Percentiles rank a stretch among this genome's conserved stretches.
These are phyloP conservation scores for Epicoccum nigrum DNA, from an alignment of 2,329 filamentous ascomycete species.

Conservation along the genomic window DNA sequence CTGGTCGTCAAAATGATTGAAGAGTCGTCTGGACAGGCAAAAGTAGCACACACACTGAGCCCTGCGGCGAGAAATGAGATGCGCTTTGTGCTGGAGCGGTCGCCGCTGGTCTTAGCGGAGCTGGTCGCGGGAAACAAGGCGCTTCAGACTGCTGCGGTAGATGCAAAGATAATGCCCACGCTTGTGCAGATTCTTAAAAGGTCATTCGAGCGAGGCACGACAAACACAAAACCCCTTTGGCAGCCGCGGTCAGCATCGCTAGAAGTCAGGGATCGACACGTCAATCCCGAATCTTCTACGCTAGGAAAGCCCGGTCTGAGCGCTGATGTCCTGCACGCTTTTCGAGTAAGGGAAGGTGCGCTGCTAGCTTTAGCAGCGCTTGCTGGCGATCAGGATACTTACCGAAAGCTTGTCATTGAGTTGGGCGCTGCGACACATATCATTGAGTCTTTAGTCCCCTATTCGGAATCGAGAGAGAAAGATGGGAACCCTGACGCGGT, in stretches of 20 bases:
- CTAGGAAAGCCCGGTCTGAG: conserved; percentile 42
- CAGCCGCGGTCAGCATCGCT: conserved; percentile 47
- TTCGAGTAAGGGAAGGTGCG: conserved; percentile 76
- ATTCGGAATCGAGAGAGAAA: conserved; percentile 51
- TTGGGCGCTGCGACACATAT: conserved; percentile 82
- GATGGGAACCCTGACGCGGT: conserved; percentile 82
- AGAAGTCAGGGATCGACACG: conserved; percentile 31
- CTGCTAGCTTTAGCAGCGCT: conserved; percentile 83
- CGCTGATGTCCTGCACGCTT: conserved; percentile 68
- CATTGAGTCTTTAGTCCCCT: conserved; percentile 77
- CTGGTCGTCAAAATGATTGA: conserved; percentile 57
- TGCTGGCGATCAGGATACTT: conserved; percentile 79
- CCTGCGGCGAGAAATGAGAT: conserved; percentile 55
- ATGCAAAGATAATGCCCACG: conserved; percentile 67
- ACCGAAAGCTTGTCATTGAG: conserved; percentile 81
- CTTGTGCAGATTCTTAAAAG: conserved; percentile 69
- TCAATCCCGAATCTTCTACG: conserved; percentile 42
- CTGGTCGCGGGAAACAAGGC: conserved; percentile 78
- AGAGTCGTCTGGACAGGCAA: conserved; percentile 37
- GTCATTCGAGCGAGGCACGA: conserved; percentile 65
- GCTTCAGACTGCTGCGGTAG: conserved; percentile 81
- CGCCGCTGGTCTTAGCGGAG: conserved; percentile 76
- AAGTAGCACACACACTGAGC: conserved; percentile 35
- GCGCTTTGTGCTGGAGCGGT: conserved; percentile 53
- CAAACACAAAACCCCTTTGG: conserved; percentile 61